phyloP scores from a whole-genome alignment of 2,329 filamentous ascomycete species.

The Cryphonectria naterciae region DNA sequence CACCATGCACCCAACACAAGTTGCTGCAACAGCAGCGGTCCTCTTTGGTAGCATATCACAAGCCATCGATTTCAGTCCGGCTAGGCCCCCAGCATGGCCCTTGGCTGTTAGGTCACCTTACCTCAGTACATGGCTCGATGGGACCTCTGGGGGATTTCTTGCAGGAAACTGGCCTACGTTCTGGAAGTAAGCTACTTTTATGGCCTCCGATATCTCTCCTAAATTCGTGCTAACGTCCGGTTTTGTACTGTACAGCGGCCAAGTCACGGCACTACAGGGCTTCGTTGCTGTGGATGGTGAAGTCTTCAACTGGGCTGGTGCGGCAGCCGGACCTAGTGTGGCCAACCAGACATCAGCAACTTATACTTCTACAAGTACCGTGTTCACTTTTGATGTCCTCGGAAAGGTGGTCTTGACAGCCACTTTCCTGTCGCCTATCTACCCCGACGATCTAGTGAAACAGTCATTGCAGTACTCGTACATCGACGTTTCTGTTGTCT shows the following conservation, averaged over 20 bases:
- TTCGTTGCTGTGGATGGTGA: slow-evolving; percentile 69
- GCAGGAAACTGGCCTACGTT: slow-evolving; percentile 71
- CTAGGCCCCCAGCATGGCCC: slow-evolving; percentile 69
- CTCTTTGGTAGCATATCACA: slow-evolving; percentile 36
- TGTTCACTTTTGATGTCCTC: slow-evolving; percentile 68
- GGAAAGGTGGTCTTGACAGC: slow-evolving; percentile 66
- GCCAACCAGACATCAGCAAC: slow-evolving; percentile 66
- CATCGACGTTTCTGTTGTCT: slow-evolving; percentile 64
- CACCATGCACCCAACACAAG: slow-evolving; percentile 23
- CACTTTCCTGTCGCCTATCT: slow-evolving; percentile 73
- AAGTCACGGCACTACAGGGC: slow-evolving; percentile 68
- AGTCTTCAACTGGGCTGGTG: slow-evolving; percentile 71
- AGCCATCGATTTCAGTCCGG: slow-evolving; percentile 64
- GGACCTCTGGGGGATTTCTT: slow-evolving; percentile 66
- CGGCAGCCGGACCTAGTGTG: slow-evolving; percentile 49
- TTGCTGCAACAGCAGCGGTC: slow-evolving; percentile 34
- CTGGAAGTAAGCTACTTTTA: slow-evolving; percentile 63
- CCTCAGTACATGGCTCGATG: slow-evolving; percentile 70
- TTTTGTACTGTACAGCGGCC: slow-evolving; percentile 46
- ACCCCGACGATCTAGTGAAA: slow-evolving; percentile 65
- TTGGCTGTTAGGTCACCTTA: slow-evolving; percentile 78
- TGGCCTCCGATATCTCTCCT: background rate
- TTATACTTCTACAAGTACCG: slow-evolving; percentile 74
- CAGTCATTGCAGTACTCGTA: slow-evolving; percentile 76
- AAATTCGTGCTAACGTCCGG: background rate